These are phyloP conservation scores for Fennellomyces sp. DNA, from an alignment of 371 early-diverging fungal genomes.

Conservation along the genomic window DNA sequence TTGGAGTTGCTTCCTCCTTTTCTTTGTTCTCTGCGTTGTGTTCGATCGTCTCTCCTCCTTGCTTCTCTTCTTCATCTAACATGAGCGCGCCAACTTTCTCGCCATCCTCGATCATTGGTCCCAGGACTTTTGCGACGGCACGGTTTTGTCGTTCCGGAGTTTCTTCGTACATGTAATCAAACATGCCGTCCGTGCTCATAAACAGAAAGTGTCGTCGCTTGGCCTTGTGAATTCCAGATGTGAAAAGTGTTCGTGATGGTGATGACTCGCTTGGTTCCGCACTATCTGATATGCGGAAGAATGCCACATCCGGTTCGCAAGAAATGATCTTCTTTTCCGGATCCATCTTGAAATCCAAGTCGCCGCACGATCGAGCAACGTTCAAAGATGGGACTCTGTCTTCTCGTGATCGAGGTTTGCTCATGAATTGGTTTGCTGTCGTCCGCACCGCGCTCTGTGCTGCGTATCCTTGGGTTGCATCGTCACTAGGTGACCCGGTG, in stretches of 20 bases:
- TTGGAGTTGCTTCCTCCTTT: constrained; percentile 1
- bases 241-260: constrained; percentile 10
- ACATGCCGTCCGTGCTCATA: constrained; percentile 53
- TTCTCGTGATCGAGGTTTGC: constrained; percentile 35
- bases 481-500: not conserved
- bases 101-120: constrained; percentile 55
- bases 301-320: constrained; percentile 64
- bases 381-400: constrained; percentile 60
- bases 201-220: constrained; percentile 49
- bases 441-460: constrained; percentile 37
- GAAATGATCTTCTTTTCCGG: constrained; percentile 55
- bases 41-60: constrained; percentile 33
- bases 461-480: constrained; percentile 17
- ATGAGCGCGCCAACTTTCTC: constrained; percentile 43
- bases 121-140: constrained; percentile 45
- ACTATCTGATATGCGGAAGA: constrained; percentile 47
- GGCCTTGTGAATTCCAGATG: constrained; percentile 27
- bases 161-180: constrained; percentile 59
- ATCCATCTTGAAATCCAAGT: constrained; percentile 67
- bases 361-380: constrained; percentile 67
- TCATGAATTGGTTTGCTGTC: constrained; percentile 19
- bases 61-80: constrained; percentile 38
- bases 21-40: constrained; percentile 19
- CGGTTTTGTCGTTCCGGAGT: constrained; percentile 51
- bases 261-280: constrained; percentile 4